A percentile compares a stretch with the other conserved stretches of the same genome.
Conservation (phyloP, 768 basidiomycete genomes). For the Suillus luteus region DNA sequence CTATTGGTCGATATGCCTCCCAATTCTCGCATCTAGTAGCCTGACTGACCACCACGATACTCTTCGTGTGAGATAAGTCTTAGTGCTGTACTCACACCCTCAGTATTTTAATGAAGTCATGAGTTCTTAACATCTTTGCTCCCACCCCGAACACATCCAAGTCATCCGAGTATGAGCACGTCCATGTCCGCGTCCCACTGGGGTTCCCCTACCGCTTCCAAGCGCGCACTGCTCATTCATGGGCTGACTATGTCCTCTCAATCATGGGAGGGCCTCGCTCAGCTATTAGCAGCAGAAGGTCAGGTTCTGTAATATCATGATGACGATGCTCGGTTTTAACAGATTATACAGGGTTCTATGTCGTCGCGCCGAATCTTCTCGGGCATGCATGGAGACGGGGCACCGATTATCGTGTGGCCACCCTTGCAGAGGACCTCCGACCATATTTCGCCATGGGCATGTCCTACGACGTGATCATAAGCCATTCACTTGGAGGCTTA, state of each 20-base stretch:
- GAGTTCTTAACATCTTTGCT: constrained; percentile 44
- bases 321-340: constrained; percentile 1
- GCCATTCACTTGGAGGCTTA: constrained; percentile 25
- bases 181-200: constrained; percentile 16
- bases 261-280: constrained; percentile 22
- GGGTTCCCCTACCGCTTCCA: constrained; percentile 21
- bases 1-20: no score
- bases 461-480: constrained; percentile 22
- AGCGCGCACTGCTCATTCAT: constrained; percentile 21
- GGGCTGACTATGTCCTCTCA: constrained; percentile 23
- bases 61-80: background rate
- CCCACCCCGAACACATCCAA: background rate
- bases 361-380: constrained; percentile 23
- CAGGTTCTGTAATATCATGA: background rate
- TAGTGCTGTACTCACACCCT: constrained; percentile 26
- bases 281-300: constrained; percentile 22
- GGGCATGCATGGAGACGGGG: constrained; percentile 17
- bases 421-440: constrained; percentile 19
- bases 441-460: constrained; percentile 16
- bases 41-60: background rate
- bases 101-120: background rate
- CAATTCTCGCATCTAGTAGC: no score
- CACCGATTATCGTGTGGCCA: constrained; percentile 13
- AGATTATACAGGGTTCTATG: constrained; percentile 18
- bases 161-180: background rate